Evolutionary conservation across 192 early-diverging fungal species (phyloP).

Genomic region (Entrophospora sp.): DNA sequence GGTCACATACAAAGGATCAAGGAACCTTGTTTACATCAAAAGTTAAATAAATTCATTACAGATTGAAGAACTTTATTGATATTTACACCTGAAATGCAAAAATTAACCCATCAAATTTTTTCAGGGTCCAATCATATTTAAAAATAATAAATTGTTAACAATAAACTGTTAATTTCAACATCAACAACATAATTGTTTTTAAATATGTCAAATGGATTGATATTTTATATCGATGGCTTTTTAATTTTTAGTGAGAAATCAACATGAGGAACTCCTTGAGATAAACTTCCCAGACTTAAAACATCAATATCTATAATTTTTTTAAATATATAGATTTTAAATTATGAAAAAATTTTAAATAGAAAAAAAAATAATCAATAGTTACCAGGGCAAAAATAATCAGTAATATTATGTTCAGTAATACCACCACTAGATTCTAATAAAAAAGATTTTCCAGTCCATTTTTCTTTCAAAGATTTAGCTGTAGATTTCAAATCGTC

Average conservation of each 20-base stretch:
- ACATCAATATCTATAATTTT: slow-evolving; percentile 66
- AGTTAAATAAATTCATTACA: no score
- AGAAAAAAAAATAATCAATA: background rate
- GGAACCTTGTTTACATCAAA: no score
- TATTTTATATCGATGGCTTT: no score
- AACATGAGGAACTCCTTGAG: slow-evolving; percentile 90
- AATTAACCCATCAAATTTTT: no score
- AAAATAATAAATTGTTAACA: no score
- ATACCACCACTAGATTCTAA: slow-evolving; percentile 96
- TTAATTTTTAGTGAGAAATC: slow-evolving; percentile 95
- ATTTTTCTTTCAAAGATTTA: slow-evolving; percentile 65
- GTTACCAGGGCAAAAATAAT: slow-evolving; percentile 74
- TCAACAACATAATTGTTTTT: no score
- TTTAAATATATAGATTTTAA: background rate
- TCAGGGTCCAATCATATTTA: no score
- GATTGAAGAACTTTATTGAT: no score
- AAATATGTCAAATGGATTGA: no score
- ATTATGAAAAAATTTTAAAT: background rate
- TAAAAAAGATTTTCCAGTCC: slow-evolving; percentile 55
- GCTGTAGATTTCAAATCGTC: slow-evolving; percentile 58
- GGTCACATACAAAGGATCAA: no score
- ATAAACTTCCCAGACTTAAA: slow-evolving; percentile 84
- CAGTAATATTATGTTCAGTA: slow-evolving; percentile 72
- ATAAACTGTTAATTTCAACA: no score
- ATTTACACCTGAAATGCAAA: no score